Percentiles rank a stretch among this genome's conserved stretches.
Conservation (phyloP, 2,329 filamentous ascomycete species). For the Pseudogymnoascus sp. region DNA sequence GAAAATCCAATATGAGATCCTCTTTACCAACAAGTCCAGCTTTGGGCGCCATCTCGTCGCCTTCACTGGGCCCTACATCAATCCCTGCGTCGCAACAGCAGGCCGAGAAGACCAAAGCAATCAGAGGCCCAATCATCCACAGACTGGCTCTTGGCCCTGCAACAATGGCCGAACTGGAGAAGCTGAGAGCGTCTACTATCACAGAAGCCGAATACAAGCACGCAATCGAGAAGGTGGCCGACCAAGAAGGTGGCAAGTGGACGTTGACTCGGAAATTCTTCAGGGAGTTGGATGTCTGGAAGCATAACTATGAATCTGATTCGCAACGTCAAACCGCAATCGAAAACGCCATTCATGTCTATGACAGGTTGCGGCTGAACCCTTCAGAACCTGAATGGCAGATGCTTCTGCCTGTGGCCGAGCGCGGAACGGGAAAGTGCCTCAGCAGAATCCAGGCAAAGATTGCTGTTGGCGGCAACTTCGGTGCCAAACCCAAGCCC, state of each 20-base stretch:
- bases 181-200: slow-evolving; percentile 41
- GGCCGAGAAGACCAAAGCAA: slow-evolving; percentile 45
- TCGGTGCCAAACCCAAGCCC: slow-evolving; percentile 39
- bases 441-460: slow-evolving; percentile 54
- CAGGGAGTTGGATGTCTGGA: slow-evolving; percentile 58
- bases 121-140: slow-evolving; percentile 48
- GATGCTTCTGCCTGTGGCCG: slow-evolving; percentile 47
- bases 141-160: slow-evolving; percentile 49
- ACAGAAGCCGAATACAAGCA: slow-evolving; percentile 43
- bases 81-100: slow-evolving; percentile 44
- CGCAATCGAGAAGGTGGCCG: slow-evolving; percentile 51
- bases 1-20: slow-evolving; percentile 17
- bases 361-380: slow-evolving; percentile 50
- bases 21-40: slow-evolving; percentile 49
- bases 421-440: slow-evolving; percentile 52
- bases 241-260: slow-evolving; percentile 43
- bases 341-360: slow-evolving; percentile 52
- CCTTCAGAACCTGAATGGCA: slow-evolving; percentile 53
- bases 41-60: slow-evolving; percentile 46
- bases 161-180: slow-evolving; percentile 40
- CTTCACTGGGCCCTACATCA: slow-evolving; percentile 42
- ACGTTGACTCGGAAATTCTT: slow-evolving; percentile 48
- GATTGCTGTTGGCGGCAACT: slow-evolving; percentile 45
- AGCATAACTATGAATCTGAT: slow-evolving; percentile 46
- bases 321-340: slow-evolving; percentile 52